Percentiles rank a stretch among this genome's conserved stretches.
phyloP scores from a whole-genome alignment of 2,329 filamentous ascomycete species.

The Trichoderma sp. region DNA sequence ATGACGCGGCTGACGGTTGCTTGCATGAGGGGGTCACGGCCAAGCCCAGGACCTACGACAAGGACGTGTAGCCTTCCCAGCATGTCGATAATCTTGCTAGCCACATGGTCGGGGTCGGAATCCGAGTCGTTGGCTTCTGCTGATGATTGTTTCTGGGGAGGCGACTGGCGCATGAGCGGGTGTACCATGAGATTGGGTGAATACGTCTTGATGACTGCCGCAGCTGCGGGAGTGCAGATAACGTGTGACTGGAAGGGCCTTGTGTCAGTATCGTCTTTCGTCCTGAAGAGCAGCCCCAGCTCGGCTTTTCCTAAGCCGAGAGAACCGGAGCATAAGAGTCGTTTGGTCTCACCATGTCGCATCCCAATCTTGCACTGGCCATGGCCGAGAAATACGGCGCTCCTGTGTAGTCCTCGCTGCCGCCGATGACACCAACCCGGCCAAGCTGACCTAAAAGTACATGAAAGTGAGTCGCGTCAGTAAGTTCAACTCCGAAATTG shows the following conservation, averaged over 20 bases:
- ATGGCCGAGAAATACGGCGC: constrained; percentile 98
- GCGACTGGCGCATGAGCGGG: constrained; percentile 83
- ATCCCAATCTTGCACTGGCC: constrained; percentile 87
- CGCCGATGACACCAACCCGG: constrained; percentile 89
- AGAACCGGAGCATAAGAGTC: too few relatives aligned
- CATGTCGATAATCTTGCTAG: constrained; percentile 73
- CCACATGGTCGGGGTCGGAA: constrained; percentile 61
- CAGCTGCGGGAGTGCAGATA: constrained; percentile 90
- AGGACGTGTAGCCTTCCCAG: constrained; percentile 86
- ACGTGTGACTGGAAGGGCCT: constrained; percentile 71
- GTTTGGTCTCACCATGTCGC: constrained; percentile 69
- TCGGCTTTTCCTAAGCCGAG: too few relatives aligned
- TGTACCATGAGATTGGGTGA: constrained; percentile 99
- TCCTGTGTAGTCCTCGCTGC: constrained; percentile 93
- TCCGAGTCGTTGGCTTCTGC: constrained; percentile 45
- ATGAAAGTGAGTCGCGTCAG: constrained; percentile 12
- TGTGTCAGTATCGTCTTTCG: background rate
- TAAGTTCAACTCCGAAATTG: background rate
- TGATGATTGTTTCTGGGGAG: constrained; percentile 46
- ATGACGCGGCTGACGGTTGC: constrained; percentile 80
- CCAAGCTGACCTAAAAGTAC: constrained; percentile 75
- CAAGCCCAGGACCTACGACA: constrained; percentile 89
- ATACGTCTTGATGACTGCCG: constrained; percentile 91
- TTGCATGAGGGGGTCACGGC: constrained; percentile 87
- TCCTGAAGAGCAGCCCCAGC: background rate